These are phyloP conservation scores for Coriaria nepalensis DNA, from an alignment of 306 rosid genomes.

Conservation along the genomic window DNA sequence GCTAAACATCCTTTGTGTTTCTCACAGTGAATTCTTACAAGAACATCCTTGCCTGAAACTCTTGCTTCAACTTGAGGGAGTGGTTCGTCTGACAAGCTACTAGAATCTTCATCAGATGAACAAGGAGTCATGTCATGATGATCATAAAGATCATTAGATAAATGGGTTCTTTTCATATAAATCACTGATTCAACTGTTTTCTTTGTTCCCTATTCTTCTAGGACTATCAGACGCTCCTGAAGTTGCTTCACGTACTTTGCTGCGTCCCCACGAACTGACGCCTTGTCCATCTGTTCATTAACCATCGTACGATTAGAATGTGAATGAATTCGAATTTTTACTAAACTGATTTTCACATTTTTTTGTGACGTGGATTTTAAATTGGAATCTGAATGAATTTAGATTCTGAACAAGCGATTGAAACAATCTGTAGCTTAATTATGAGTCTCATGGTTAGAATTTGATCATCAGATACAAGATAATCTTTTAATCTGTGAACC, in stretches of 20 bases:
- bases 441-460: neutral
- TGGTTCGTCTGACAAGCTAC: slow-evolving; percentile 14
- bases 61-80: slow-evolving; percentile 66
- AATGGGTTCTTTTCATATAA: slow-evolving; percentile 30
- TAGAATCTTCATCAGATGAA: slow-evolving; percentile 22
- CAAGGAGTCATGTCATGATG: slow-evolving; percentile 1
- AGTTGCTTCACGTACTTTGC: slow-evolving; percentile 47
- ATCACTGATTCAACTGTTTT: slow-evolving; percentile 31
- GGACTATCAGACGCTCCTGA: slow-evolving; percentile 34
- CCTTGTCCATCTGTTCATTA: slow-evolving; percentile 63
- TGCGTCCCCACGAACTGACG: slow-evolving; percentile 77
- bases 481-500: too few species aligned
- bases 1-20: slow-evolving; percentile 29
- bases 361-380: too few species aligned
- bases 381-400: too few species aligned
- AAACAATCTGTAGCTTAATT: too few species aligned
- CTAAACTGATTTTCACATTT: too few species aligned
- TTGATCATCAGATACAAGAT: neutral
- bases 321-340: too few species aligned
- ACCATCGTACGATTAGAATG: too few species aligned
- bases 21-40: slow-evolving; percentile 52
- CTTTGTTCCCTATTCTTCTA: slow-evolving; percentile 41
- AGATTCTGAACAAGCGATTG: too few species aligned
- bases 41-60: slow-evolving; percentile 40
- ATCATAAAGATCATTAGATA: slow-evolving; percentile 14